These are phyloP conservation scores for Misopates orontium DNA, from an alignment of 257 asterid genomes.

Conservation along the genomic window DNA sequence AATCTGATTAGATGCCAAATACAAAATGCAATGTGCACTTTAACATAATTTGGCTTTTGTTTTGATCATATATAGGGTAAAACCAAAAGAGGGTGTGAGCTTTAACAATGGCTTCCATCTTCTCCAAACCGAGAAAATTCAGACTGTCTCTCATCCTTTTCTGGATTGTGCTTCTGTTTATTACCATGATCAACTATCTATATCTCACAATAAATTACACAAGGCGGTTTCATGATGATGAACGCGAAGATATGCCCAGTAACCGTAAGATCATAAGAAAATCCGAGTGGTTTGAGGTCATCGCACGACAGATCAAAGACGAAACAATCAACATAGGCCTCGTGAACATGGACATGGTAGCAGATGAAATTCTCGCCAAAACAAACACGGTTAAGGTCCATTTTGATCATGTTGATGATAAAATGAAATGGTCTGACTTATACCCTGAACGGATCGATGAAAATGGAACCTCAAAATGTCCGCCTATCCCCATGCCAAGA, in stretches of 20 bases:
- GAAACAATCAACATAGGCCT: constrained; percentile 37
- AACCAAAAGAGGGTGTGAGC: background rate
- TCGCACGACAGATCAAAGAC: constrained; percentile 33
- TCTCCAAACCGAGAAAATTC: constrained; percentile 38
- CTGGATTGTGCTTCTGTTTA: constrained; percentile 37
- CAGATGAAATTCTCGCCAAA: constrained; percentile 19
- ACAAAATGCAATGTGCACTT: constrained; percentile 25
- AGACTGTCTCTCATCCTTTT: constrained; percentile 39
- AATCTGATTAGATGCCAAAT: constrained; percentile 25
- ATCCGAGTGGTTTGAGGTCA: constrained; percentile 39
- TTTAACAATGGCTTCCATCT: constrained; percentile 41
- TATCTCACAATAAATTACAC: constrained; percentile 41
- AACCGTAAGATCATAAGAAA: constrained; percentile 20
- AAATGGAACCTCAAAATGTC: constrained; percentile 47
- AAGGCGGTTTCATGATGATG: constrained; percentile 29
- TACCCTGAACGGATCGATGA: constrained; percentile 60
- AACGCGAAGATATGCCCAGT: constrained; percentile 23
- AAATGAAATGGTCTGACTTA: constrained; percentile 52
- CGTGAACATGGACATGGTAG: constrained; percentile 22
- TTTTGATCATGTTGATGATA: constrained; percentile 40
- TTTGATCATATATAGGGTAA: constrained; percentile 5
- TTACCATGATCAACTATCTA: constrained; percentile 41
- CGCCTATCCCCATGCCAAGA: constrained; percentile 66
- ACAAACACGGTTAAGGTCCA: constrained; percentile 34
- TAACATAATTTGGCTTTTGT: constrained; percentile 11